Evolutionary conservation across 306 rosid genomes (phyloP).

Genomic region (Cicer cuneatum): DNA sequence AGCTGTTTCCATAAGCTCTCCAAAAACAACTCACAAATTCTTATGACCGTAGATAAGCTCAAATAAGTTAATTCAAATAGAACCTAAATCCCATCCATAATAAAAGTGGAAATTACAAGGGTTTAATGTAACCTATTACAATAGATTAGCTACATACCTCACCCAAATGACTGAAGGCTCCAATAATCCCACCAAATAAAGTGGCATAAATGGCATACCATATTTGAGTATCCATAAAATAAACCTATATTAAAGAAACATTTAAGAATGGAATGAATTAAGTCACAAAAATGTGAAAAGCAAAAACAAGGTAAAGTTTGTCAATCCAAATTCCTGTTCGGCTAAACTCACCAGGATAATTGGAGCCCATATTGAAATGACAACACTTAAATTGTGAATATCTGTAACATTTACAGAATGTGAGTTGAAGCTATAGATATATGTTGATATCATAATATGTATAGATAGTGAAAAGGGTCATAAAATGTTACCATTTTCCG

Average conservation of each 20-base stretch:
- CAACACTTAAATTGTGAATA: conserved; percentile 38
- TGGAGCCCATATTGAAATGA: conserved; percentile 95
- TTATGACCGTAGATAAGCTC: no score
- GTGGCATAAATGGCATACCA: conserved; percentile 98
- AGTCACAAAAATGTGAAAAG: conserved; percentile 31
- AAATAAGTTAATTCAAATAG: no score
- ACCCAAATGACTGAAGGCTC: conserved; percentile 98
- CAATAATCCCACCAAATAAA: conserved; percentile 87
- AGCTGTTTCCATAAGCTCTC: no score
- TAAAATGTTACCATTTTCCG: conserved; percentile 66
- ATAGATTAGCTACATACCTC: conserved; percentile 71
- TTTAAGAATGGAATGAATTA: conserved; percentile 26
- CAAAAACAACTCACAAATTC: no score
- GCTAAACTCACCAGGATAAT: conserved; percentile 80
- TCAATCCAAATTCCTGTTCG: conserved; percentile 24
- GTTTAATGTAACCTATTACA: conserved; percentile 12
- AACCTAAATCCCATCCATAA: not conserved
- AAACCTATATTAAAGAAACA: conserved; percentile 69
- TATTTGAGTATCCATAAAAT: conserved; percentile 97
- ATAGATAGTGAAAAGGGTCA: conserved; percentile 38
- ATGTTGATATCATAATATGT: conserved; percentile 20
- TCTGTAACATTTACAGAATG: conserved; percentile 14
- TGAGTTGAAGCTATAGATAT: conserved; percentile 41
- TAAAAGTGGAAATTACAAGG: conserved; percentile 24
- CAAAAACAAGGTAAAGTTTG: conserved; percentile 27